Conservation (phyloP, 768 basidiomycete species). For the Suillus subaureus region DNA sequence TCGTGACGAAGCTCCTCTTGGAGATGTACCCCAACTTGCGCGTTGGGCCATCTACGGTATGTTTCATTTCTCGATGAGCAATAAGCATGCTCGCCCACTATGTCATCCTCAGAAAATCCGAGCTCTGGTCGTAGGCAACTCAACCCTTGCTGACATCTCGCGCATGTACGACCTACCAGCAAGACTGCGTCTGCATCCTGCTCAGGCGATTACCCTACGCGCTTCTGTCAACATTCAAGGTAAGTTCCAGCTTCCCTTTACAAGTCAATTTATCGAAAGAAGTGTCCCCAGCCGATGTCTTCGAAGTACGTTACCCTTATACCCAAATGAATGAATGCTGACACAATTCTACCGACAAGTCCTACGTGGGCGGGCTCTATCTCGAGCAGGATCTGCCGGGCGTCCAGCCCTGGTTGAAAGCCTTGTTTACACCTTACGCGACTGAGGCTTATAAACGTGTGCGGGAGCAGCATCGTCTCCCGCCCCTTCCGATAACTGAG, state of each 20-base stretch:
- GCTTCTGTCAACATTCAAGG: slow-evolving; percentile 77
- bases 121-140: slow-evolving; percentile 72
- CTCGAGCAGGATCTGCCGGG: slow-evolving; percentile 64
- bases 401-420: slow-evolving; percentile 60
- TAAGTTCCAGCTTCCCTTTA: slow-evolving; percentile 26
- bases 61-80: slow-evolving; percentile 17
- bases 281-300: slow-evolving; percentile 61
- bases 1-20: slow-evolving; percentile 65
- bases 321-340: slow-evolving; percentile 9
- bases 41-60: slow-evolving; percentile 78
- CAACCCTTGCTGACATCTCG: slow-evolving; percentile 72
- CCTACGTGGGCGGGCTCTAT: slow-evolving; percentile 80
- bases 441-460: slow-evolving; percentile 62
- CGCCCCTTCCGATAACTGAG: slow-evolving; percentile 38
- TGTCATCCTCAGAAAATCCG: slow-evolving; percentile 69
- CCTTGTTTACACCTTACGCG: slow-evolving; percentile 66
- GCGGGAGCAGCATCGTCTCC: slow-evolving; percentile 68
- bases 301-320: slow-evolving; percentile 54
- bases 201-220: slow-evolving; percentile 71
- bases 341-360: slow-evolving; percentile 39
- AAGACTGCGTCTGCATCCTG: slow-evolving; percentile 62
- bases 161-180: slow-evolving; percentile 65
- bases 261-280: not conserved
- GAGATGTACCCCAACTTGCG: slow-evolving; percentile 68
- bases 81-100: not conserved